Evolutionary conservation across 2,329 filamentous ascomycete species (phyloP), one percentile per base, ranked within the genome.

Genomic region (Pochonia chlamydosporia): DNA sequence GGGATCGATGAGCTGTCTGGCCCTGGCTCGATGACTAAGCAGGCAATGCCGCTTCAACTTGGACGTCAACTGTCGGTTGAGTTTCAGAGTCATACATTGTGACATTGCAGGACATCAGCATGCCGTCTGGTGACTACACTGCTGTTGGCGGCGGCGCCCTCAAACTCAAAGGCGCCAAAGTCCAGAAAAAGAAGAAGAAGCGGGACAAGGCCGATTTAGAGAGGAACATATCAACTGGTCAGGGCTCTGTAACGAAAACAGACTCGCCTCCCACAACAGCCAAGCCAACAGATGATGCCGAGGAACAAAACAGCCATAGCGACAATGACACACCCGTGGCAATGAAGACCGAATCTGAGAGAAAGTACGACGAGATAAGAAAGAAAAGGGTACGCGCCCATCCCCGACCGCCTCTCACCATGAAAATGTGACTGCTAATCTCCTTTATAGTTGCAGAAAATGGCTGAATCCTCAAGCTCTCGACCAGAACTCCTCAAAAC

Each of bases 401-500:
- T 9, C 43, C 24, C 28, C 37, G 37, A 47, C 10, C 4, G 7
- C 42, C 26, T n/a, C n/a, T n/a, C n/a, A 5, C 11, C 43, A 9
- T 10, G 7, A 16, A 11, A n/a, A 40, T 51, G 16, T 53, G 44
- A n/a, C 13, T n/a, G 43, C 43, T 45, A 30, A 45, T n/a, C 24
- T 18, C 24, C 5, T 21, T 11, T 49, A 51, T 56, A 93, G 89
- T 73, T 97, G 59, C 82, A 93, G 57, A 85, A 96, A 59, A 76
- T 89, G 52, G 72, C 95, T 39, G 84, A 87, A 61, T 69, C 72
- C 3, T 73, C 74, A 3, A 68, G 69, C 6, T 64, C 72, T 7
- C 67, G 74, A 41, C 82, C 85, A 13, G 91, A 96, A 63, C 85
- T 95, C 14, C 81, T 92, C 56, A 97, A 96, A 75, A 95, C 91